Conservation (phyloP, 768 basidiomycete genomes). For the Suillus alpinus region DNA sequence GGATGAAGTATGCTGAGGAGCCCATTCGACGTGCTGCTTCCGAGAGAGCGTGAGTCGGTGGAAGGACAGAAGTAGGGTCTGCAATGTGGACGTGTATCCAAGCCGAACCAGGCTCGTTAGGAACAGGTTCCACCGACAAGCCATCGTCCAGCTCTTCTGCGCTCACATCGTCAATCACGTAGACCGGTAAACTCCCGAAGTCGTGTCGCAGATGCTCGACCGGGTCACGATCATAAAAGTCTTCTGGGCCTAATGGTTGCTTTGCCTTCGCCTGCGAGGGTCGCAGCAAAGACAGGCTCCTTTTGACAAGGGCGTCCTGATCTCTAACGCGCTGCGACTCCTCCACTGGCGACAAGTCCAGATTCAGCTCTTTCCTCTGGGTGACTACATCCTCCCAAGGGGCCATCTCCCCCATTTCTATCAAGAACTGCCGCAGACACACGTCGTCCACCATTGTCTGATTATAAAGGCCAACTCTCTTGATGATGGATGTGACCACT, state of each 20-base stretch:
- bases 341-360: slow-evolving; percentile 21
- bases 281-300: slow-evolving; percentile 13
- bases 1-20: slow-evolving; percentile 61
- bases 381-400: slow-evolving; percentile 76
- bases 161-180: slow-evolving; percentile 75
- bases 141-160: slow-evolving; percentile 95
- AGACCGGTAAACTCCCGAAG: slow-evolving; percentile 78
- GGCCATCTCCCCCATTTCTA: slow-evolving; percentile 70
- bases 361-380: slow-evolving; percentile 33
- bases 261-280: slow-evolving; percentile 12
- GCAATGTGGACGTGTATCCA: slow-evolving; percentile 95
- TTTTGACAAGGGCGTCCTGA: slow-evolving; percentile 25
- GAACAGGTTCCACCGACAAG: slow-evolving; percentile 73
- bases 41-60: slow-evolving; percentile 64
- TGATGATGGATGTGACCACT: slow-evolving; percentile 54
- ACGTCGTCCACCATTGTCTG: slow-evolving; percentile 21
- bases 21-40: slow-evolving; percentile 51
- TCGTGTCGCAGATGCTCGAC: slow-evolving; percentile 78
- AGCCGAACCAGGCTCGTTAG: slow-evolving; percentile 49
- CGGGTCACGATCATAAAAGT: slow-evolving; percentile 61
- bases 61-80: slow-evolving; percentile 81
- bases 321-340: slow-evolving; percentile 32
- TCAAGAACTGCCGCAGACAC: slow-evolving; percentile 48
- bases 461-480: slow-evolving; percentile 43
- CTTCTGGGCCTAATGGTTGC: slow-evolving; percentile 53